Conservation (phyloP, 2,329 filamentous ascomycete species). For the Colletotrichum sp. region DNA sequence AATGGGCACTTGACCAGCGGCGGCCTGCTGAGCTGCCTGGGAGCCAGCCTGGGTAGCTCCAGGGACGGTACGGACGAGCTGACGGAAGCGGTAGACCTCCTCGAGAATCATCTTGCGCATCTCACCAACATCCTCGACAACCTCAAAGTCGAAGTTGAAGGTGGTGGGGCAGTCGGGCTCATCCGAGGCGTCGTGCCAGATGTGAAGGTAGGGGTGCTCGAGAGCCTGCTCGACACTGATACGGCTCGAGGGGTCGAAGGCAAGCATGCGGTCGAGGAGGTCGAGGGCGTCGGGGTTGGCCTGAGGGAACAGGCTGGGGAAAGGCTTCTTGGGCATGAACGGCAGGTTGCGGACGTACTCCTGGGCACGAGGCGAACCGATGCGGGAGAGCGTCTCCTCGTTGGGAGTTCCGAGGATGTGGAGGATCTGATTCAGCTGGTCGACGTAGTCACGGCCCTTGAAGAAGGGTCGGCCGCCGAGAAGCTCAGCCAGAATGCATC, state of each 20-base stretch:
- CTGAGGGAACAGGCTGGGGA: conserved; percentile 86
- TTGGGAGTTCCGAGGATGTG: conserved; percentile 97
- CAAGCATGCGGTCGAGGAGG: conserved; percentile 94
- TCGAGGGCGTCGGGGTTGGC: conserved; percentile 97
- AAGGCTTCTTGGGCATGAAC: conserved; percentile 92
- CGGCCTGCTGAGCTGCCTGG: conserved; percentile 38
- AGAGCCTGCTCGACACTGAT: conserved; percentile 95
- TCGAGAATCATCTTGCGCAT: conserved; percentile 98
- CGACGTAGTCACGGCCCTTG: conserved; percentile 98
- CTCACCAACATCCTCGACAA: conserved; percentile 91
- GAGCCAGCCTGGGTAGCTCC: conserved; percentile 35
- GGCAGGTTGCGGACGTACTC: conserved; percentile 98
- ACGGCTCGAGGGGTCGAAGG: conserved; percentile 92
- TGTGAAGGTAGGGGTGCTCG: conserved; percentile 94
- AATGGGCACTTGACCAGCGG: conserved; percentile 55
- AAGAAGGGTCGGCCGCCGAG: conserved; percentile 97
- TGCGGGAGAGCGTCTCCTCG: conserved; percentile 90
- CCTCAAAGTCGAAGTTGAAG: conserved; percentile 98
- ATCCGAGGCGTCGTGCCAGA: conserved; percentile 98
- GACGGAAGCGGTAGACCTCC: conserved; percentile 89
- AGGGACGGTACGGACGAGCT: conserved; percentile 58
- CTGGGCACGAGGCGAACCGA: conserved; percentile 93
- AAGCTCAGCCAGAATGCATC: conserved; percentile 95
- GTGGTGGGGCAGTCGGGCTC: conserved; percentile 92
- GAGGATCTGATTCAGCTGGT: conserved; percentile 98